Evolutionary conservation across 106 monocot genomes (phyloP), one percentile per base, ranked within the genome.

Genomic region (Narthecium ossifragum): DNA sequence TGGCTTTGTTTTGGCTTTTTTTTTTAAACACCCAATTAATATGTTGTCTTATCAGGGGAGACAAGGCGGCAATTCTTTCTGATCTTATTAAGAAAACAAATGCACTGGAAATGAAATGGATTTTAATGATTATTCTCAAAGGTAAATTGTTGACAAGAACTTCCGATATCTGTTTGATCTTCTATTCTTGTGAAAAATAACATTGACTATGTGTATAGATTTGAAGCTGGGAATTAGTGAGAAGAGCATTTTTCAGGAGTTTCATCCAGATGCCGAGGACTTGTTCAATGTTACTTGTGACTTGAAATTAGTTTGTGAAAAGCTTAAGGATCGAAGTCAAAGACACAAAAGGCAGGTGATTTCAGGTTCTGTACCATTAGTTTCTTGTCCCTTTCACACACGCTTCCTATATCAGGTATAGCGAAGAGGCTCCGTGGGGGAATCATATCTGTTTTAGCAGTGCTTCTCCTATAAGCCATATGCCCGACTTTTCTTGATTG

Each of bases 261-360:
- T 98, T 46, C 98, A 98, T 73, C 87, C 98, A 38, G 98, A 91
- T 79, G 98, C 98, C 38, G 90, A 98, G 79, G 98, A 98, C 61
- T 75, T 98, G 52, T 98, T 98, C 43, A 98, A 98, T 70, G 90
- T 98, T 24, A 98, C 98, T 14, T 98, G 98, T 68, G 98, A 98
- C 78, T 62, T 98, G 45, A 98, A 87, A 68, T 62, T 98, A 31
- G 98, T 98, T 41, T 90, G 90, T 65, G 86, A 98, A 55, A 91
- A 98, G 66, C 52, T 98, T 58, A 91, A 79, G 57, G 90, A 98
- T 72, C 72, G 69, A 68, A 78, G 55, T 60, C 84, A 87, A 66
- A 67, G 98, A 38, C 87, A 98, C 73, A 98, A 98, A 67, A 64
- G 90, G 30, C 80, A 98, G 98, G 98, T 98, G 68, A 6, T 57